A percentile compares a stretch with the other conserved stretches of the same genome.
Evolutionary conservation across 129 eudicot species (phyloP).

Genomic region (sunflower (Helianthus annuus)): HanXRQr2.0-SUNRISE NC_035447.2:167642573-167643072

Average conservation of each 20-base stretch:
- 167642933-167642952: background rate
- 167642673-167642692: background rate
- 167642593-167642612: background rate
- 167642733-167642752: background rate
- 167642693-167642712: too few relatives aligned
- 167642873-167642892: background rate
- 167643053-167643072: slow-evolving; percentile 28
- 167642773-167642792: background rate
- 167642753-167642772: background rate
- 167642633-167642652: background rate
- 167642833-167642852: background rate
- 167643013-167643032: slow-evolving; percentile 54
- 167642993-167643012: slow-evolving; percentile 31
- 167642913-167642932: background rate
- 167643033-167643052: slow-evolving; percentile 44
- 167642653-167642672: too few relatives aligned
- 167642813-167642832: background rate
- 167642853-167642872: background rate
- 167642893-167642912: background rate
- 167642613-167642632: background rate
- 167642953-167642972: background rate
- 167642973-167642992: slow-evolving; percentile 18
- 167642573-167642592: background rate
- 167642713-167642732: background rate
- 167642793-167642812: background rate